phyloP scores from a whole-genome alignment of 805 yeast genomes.

The Kazachstania psychrophila region DNA sequence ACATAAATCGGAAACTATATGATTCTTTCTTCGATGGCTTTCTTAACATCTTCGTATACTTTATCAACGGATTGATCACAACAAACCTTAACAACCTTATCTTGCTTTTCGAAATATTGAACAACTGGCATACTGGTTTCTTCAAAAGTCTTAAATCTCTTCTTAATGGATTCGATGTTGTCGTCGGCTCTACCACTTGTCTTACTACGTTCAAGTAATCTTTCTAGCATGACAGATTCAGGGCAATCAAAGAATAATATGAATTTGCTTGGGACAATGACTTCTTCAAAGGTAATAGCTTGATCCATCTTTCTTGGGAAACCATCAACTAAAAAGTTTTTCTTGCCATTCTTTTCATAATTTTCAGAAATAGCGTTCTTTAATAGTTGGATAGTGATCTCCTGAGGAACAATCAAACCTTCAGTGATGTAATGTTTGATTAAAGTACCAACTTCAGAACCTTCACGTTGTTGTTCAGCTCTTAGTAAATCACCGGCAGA shows the following conservation, averaged over 20 bases:
- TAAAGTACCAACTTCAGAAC: slow-evolving; percentile 75
- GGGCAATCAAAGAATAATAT: slow-evolving; percentile 76
- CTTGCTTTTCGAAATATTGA: slow-evolving; percentile 63
- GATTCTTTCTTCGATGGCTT: slow-evolving; percentile 44
- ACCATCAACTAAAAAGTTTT: slow-evolving; percentile 79
- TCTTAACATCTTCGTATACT: slow-evolving; percentile 62
- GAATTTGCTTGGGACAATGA: slow-evolving; percentile 60
- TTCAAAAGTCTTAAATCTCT: slow-evolving; percentile 76
- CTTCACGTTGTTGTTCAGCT: slow-evolving; percentile 79
- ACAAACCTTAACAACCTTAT: slow-evolving; percentile 64
- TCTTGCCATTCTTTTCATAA: slow-evolving; percentile 37
- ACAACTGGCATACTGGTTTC: slow-evolving; percentile 94
- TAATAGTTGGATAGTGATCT: slow-evolving; percentile 74
- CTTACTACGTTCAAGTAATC: slow-evolving; percentile 85
- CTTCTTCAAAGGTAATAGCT: slow-evolving; percentile 83
- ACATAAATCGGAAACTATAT: no score
- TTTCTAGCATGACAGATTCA: slow-evolving; percentile 69
- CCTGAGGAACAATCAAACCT: slow-evolving; percentile 90
- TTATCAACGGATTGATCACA: slow-evolving; percentile 76
- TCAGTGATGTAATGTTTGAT: slow-evolving; percentile 78
- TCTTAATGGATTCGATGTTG: slow-evolving; percentile 79
- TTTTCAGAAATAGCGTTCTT: slow-evolving; percentile 65
- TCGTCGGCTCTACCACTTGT: slow-evolving; percentile 93
- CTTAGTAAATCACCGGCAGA: slow-evolving; percentile 95
- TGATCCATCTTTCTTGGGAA: slow-evolving; percentile 99